Percentiles rank a stretch among this genome's conserved stretches.
These are phyloP conservation scores for Suillus hirtellus DNA, from an alignment of 768 basidiomycete species.

Conservation along the genomic window DNA sequence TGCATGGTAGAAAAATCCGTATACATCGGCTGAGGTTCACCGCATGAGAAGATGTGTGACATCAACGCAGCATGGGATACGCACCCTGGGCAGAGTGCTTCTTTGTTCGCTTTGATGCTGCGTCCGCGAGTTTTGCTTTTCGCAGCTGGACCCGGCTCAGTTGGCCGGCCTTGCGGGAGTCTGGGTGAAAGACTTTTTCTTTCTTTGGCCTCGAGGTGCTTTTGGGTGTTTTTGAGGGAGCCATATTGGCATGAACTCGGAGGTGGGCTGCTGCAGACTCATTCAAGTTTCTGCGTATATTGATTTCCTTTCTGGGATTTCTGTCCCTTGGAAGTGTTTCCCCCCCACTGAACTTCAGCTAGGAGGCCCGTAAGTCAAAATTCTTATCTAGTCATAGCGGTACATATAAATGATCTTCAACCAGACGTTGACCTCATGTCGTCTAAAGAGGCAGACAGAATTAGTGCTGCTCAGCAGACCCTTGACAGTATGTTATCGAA, in stretches of 20 bases:
- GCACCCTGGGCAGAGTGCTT: slow-evolving; percentile 58
- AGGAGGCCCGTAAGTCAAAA: background rate
- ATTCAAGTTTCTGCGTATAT: background rate
- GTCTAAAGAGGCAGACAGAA: slow-evolving; percentile 57
- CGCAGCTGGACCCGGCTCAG: slow-evolving; percentile 65
- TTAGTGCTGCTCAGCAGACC: slow-evolving; percentile 66
- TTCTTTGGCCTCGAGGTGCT: slow-evolving; percentile 45
- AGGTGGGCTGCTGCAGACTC: background rate
- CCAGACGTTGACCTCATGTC: slow-evolving; percentile 27
- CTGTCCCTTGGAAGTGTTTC: background rate
- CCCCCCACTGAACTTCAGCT: too few relatives aligned
- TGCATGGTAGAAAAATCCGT: slow-evolving; percentile 74
- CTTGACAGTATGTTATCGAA: slow-evolving; percentile 57
- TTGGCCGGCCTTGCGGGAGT: slow-evolving; percentile 82
- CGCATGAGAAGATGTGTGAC: slow-evolving; percentile 6
- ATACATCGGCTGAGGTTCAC: slow-evolving; percentile 55
- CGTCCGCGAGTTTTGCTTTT: slow-evolving; percentile 63
- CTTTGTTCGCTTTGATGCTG: slow-evolving; percentile 54
- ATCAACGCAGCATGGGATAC: slow-evolving; percentile 17
- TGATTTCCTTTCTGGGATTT: slow-evolving; percentile 4
- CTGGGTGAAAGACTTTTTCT: slow-evolving; percentile 81
- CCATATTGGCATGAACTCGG: background rate
- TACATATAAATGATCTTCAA: background rate
- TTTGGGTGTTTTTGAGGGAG: slow-evolving; percentile 17
- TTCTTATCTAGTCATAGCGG: background rate